A percentile compares a stretch with the other conserved stretches of the same genome.
Evolutionary conservation across 2,329 filamentous ascomycete genomes (phyloP).

Genomic region (Dothistroma pini): DNA sequence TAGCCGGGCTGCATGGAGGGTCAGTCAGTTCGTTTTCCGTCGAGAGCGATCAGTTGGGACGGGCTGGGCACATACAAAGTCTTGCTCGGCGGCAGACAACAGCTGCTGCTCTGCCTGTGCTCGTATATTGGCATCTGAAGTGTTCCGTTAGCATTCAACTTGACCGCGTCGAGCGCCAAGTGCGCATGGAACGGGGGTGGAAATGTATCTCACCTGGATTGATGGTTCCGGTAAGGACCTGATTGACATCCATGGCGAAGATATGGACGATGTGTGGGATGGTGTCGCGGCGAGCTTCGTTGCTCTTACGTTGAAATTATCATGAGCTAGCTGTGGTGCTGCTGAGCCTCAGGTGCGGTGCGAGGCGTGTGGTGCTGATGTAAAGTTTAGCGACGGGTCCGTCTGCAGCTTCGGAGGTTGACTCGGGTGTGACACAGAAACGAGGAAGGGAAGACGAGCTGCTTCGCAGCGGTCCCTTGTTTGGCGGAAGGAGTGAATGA

Average conservation of each 20-base stretch:
- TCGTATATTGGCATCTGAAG: slow-evolving; percentile 79
- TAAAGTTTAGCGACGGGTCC: neutral
- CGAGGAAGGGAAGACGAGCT: neutral
- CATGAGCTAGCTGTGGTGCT: slow-evolving; percentile 10
- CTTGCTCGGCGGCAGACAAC: slow-evolving; percentile 82
- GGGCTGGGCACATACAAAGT: slow-evolving; percentile 71
- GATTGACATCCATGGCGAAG: slow-evolving; percentile 80
- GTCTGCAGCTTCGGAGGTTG: neutral
- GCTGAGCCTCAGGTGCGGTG: neutral
- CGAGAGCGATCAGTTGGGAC: neutral
- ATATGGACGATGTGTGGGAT: neutral
- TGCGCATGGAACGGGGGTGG: slow-evolving; percentile 28
- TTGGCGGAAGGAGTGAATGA: neutral
- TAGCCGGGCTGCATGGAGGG: slow-evolving; percentile 69
- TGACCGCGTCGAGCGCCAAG: slow-evolving; percentile 21
- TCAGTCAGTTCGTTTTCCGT: slow-evolving; percentile 12
- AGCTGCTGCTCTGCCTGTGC: slow-evolving; percentile 93
- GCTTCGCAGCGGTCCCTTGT: neutral
- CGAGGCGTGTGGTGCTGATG: neutral
- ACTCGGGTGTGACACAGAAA: neutral
- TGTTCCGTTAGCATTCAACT: slow-evolving; percentile 26
- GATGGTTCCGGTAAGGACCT: slow-evolving; percentile 95
- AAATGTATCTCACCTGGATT: slow-evolving; percentile 69
- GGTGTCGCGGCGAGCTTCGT: slow-evolving; percentile 22
- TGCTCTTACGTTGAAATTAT: slow-evolving; percentile 18